A percentile compares a stretch with the other conserved stretches of the same genome.
Conservation (phyloP, 169 alveolate genomes). For the Theileria equi region DNA sequence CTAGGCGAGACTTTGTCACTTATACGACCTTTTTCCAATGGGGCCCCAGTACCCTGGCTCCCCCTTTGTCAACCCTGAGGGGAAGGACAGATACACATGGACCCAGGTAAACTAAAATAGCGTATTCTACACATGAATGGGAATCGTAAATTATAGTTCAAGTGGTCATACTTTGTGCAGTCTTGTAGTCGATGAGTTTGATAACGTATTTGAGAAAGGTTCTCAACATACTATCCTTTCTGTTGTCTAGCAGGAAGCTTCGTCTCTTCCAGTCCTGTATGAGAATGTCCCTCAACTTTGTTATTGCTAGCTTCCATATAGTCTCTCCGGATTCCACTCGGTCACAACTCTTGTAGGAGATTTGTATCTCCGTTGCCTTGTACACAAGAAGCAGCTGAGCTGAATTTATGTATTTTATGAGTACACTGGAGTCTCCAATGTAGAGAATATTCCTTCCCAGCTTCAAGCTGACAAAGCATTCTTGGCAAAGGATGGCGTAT, state of each 20-base stretch:
- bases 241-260: conserved; percentile 5
- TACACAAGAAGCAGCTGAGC: conserved; percentile 11
- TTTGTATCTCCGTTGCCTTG: conserved; percentile 6
- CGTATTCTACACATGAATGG: no score
- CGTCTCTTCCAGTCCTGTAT: conserved; percentile 58
- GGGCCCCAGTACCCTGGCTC: no score
- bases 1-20: neutral
- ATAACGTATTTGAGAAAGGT: conserved; percentile 14
- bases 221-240: conserved; percentile 1
- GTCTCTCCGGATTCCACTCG: conserved; percentile 50
- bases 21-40: no score
- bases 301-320: conserved; percentile 48
- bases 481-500: conserved; percentile 31
- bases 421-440: conserved; percentile 9
- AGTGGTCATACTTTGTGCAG: no score
- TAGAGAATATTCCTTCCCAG: neutral
- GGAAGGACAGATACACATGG: no score
- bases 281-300: conserved; percentile 43
- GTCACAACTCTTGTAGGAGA: conserved; percentile 24
- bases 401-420: conserved; percentile 36
- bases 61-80: no score
- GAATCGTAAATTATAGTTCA: no score
- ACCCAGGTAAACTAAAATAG: no score
- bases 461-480: conserved; percentile 17
- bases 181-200: conserved; percentile 12